phyloP scores from a whole-genome alignment of 495 filamentous ascomycete species.

The Aspergillus affinis region DNA sequence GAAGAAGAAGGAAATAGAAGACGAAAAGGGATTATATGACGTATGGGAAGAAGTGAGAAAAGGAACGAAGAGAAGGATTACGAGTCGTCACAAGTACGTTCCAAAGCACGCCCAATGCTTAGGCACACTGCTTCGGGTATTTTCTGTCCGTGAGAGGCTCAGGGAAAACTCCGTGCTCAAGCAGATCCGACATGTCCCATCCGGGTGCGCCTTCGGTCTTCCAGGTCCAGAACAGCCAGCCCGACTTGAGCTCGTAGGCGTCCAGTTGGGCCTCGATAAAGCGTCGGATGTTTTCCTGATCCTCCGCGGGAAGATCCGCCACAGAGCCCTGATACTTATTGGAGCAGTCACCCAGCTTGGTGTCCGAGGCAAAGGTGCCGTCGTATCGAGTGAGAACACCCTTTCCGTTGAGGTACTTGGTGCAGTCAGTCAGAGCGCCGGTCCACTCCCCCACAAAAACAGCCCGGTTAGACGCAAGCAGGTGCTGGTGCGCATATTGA shows the following conservation, averaged over 20 bases:
- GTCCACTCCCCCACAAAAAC: constrained; percentile 71
- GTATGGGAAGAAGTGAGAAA: not conserved
- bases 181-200: constrained; percentile 76
- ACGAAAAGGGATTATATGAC: not conserved
- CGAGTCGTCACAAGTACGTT: not conserved
- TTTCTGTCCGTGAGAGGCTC: constrained; percentile 53
- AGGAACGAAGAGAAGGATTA: not conserved
- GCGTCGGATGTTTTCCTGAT: constrained; percentile 56
- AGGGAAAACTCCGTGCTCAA: constrained; percentile 61
- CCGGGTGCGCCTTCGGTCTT: constrained; percentile 85
- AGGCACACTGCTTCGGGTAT: constrained; percentile 47
- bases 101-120: not conserved
- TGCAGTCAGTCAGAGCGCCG: constrained; percentile 71
- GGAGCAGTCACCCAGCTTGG: constrained; percentile 55
- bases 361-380: constrained; percentile 51
- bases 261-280: constrained; percentile 75
- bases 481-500: constrained; percentile 40
- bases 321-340: constrained; percentile 59
- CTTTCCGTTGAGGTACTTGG: constrained; percentile 68
- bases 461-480: constrained; percentile 64
- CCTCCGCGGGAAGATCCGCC: constrained; percentile 45
- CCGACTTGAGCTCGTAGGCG: constrained; percentile 64
- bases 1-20: not conserved
- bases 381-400: constrained; percentile 71
- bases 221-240: constrained; percentile 85